phyloP scores from a whole-genome alignment of 176 grass and related monocot species.

The Aechmea fasciata region DNA sequence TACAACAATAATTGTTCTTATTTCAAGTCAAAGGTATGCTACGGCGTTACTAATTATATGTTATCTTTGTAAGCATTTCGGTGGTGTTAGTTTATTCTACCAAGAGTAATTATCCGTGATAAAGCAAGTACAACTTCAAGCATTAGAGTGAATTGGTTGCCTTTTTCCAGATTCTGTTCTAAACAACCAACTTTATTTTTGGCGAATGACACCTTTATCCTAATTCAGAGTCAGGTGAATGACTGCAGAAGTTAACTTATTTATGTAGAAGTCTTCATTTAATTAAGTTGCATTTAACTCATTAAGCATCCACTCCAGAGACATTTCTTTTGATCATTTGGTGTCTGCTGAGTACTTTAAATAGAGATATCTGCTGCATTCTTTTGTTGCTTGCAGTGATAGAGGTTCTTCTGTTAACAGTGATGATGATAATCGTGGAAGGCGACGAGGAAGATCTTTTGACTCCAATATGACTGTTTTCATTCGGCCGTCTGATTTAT shows the following conservation, averaged over 20 bases:
- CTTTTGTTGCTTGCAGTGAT: conserved; percentile 22
- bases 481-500: conserved; percentile 73
- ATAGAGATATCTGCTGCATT: conserved; percentile 9
- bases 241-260: neutral
- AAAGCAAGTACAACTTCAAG: conserved; percentile 2
- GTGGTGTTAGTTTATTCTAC: neutral
- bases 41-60: neutral
- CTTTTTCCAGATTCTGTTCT: neutral
- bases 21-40: conserved; percentile 60
- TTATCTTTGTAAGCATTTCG: neutral
- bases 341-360: neutral
- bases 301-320: neutral
- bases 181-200: neutral
- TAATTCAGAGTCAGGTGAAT: neutral
- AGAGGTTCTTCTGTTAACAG: conserved; percentile 42
- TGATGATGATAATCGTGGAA: conserved; percentile 64
- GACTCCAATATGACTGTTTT: conserved; percentile 39
- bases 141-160: neutral
- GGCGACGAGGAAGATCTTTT: conserved; percentile 59
- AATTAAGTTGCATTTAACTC: neutral
- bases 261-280: neutral
- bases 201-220: neutral
- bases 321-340: neutral
- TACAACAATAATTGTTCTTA: conserved; percentile 82
- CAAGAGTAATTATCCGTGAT: neutral